Evolutionary conservation across 1,284 basidiomycete genomes (phyloP).

Genomic region (Inonotus hispidus): DNA sequence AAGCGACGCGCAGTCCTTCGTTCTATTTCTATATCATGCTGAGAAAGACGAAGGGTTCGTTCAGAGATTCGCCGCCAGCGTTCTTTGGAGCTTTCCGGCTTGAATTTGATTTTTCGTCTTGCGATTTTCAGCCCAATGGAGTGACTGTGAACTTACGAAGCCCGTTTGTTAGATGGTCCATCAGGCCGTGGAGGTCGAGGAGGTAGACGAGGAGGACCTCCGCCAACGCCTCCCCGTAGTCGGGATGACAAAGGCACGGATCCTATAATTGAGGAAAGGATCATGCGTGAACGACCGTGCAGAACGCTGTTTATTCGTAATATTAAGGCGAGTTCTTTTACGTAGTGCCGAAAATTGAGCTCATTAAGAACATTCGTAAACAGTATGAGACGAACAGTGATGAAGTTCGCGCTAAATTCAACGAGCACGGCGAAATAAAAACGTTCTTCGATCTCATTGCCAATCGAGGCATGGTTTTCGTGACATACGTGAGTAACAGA

Average conservation of each 20-base stretch:
- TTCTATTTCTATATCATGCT: background rate
- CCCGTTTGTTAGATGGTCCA: conserved; percentile 12
- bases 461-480: conserved; percentile 94
- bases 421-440: conserved; percentile 91
- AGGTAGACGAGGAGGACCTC: conserved; percentile 43
- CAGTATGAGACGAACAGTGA: conserved; percentile 90
- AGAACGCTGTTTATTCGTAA: conserved; percentile 96
- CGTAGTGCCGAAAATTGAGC: conserved; percentile 13
- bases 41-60: background rate
- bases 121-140: background rate
- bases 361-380: conserved; percentile 18
- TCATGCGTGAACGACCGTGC: conserved; percentile 88
- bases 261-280: conserved; percentile 83
- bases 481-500: conserved; percentile 80
- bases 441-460: conserved; percentile 94
- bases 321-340: conserved; percentile 74
- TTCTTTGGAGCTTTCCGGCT: background rate
- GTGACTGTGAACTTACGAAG: conserved; percentile 11
- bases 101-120: background rate
- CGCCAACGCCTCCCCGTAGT: conserved; percentile 51
- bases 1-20: background rate
- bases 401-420: conserved; percentile 81
- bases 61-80: background rate
- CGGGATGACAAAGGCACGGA: conserved; percentile 81
- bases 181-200: conserved; percentile 46